Evolutionary conservation across 139 green algal genomes (phyloP).

Genomic region (Spirogloea muscicola): DNA sequence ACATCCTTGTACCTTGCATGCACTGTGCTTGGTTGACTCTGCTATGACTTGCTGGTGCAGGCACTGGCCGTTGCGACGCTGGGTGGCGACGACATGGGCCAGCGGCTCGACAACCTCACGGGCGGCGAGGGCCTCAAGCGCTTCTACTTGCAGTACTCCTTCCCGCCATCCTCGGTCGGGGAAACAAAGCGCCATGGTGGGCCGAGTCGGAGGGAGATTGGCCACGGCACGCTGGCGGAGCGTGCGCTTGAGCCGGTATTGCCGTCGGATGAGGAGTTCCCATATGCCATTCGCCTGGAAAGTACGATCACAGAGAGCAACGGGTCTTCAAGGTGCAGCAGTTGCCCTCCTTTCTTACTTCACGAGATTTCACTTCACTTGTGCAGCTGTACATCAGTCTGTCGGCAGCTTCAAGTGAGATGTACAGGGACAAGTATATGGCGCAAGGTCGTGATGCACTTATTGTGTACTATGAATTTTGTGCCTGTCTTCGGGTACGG

Average conservation of each 20-base stretch:
- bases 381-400: no score
- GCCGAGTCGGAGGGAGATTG: conserved; percentile 76
- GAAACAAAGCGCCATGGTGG: conserved; percentile 74
- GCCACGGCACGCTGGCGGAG: conserved; percentile 85
- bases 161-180: conserved; percentile 88
- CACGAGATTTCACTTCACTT: no score
- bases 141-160: conserved; percentile 98
- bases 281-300: conserved; percentile 86
- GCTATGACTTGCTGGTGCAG: no score
- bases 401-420: no score
- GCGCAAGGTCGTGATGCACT: no score
- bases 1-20: no score
- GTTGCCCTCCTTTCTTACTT: no score
- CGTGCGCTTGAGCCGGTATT: conserved; percentile 74
- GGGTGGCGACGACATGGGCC: conserved; percentile 46
- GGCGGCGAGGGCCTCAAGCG: conserved; percentile 50
- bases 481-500: no score
- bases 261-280: conserved; percentile 65
- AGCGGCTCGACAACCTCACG: conserved; percentile 55
- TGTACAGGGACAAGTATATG: no score
- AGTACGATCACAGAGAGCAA: conserved; percentile 96
- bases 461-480: no score
- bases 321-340: conserved; percentile 69
- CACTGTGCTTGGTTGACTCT: no score
- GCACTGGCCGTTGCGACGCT: conserved; percentile 52